Percentiles rank a stretch among this genome's conserved stretches.
Evolutionary conservation across 2,329 filamentous ascomycete genomes (phyloP).

Genomic region (Pseudogymnoascus sp.): DNA sequence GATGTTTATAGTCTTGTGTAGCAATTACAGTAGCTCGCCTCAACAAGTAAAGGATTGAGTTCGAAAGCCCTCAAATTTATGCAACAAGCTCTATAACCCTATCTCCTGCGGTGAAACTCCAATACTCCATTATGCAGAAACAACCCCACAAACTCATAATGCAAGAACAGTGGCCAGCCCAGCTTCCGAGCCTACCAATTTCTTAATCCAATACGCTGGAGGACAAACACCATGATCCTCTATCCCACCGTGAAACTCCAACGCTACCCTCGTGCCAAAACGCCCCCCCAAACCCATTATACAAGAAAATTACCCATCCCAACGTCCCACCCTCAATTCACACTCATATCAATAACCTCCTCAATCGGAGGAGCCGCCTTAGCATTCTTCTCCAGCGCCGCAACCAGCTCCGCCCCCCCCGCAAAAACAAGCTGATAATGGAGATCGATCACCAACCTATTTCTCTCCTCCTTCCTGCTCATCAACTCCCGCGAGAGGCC

Average conservation of each 20-base stretch:
- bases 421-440: not conserved
- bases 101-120: not conserved
- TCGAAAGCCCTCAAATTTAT: not conserved
- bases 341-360: not conserved
- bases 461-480: not conserved
- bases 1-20: conserved; percentile 15
- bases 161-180: no score
- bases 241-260: not conserved
- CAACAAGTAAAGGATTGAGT: not conserved
- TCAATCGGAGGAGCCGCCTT: not conserved
- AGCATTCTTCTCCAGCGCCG: not conserved
- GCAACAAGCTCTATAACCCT: not conserved
- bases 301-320: not conserved
- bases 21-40: not conserved
- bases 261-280: not conserved
- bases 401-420: not conserved
- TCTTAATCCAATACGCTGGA: not conserved
- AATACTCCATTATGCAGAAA: not conserved
- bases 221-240: not conserved
- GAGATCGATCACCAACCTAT: not conserved
- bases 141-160: not conserved
- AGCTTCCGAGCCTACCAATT: no score
- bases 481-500: not conserved
- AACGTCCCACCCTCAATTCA: not conserved
- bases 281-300: not conserved